Conservation (phyloP, 2,329 filamentous ascomycete species). For the Verticillium nubilum region DNA sequence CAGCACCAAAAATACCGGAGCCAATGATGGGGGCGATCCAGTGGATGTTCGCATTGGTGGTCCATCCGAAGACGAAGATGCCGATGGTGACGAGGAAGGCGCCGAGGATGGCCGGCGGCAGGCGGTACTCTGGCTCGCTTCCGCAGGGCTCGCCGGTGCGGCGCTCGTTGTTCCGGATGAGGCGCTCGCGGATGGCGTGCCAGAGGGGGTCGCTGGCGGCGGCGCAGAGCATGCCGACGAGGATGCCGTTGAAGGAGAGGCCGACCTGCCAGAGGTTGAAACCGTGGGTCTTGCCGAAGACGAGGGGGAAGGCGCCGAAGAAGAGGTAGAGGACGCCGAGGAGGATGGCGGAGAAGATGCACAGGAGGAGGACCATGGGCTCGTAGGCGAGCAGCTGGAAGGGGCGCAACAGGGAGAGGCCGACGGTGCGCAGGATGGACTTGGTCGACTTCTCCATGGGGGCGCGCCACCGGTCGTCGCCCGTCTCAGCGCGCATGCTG, state of each 20-base stretch:
- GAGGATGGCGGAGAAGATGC: conserved; percentile 77
- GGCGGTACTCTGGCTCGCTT: conserved; percentile 80
- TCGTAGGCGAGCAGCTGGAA: conserved; percentile 76
- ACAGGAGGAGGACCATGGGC: conserved; percentile 80
- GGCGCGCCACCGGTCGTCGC: conserved; percentile 70
- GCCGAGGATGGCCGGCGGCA: conserved; percentile 72
- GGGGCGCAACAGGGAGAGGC: conserved; percentile 58
- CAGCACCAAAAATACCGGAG: conserved; percentile 63
- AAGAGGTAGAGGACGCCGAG: conserved; percentile 86
- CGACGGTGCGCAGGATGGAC: conserved; percentile 59
- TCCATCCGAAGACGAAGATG: conserved; percentile 88
- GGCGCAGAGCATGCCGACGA: conserved; percentile 62
- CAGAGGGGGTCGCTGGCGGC: conserved; percentile 61
- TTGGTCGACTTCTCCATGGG: conserved; percentile 68
- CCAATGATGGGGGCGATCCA: conserved; percentile 75
- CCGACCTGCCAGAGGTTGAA: conserved; percentile 77
- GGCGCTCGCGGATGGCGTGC: conserved; percentile 50
- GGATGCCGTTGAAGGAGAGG: conserved; percentile 69
- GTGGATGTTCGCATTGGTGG: conserved; percentile 66
- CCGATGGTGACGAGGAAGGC: conserved; percentile 72
- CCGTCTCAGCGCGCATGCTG: conserved; percentile 65
- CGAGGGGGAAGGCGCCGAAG: conserved; percentile 80
- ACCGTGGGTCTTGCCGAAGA: conserved; percentile 69
- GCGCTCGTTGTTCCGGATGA: conserved; percentile 48
- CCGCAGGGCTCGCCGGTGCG: conserved; percentile 47